Conservation (phyloP, 23 red algal species). For the Gracilaria caudata region DNA sequence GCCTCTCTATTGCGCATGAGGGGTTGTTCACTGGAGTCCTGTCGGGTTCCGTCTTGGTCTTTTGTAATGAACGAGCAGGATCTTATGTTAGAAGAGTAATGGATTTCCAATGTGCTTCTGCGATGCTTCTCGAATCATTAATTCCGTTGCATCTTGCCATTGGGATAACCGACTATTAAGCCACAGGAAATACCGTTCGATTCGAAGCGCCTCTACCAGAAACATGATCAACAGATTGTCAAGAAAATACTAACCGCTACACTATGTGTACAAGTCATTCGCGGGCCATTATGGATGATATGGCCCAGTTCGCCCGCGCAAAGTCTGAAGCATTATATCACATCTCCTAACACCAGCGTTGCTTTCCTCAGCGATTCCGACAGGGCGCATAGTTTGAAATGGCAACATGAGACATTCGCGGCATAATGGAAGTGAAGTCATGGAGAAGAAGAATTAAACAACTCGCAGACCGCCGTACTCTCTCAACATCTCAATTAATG, state of each 20-base stretch:
- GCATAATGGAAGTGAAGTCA: conserved; percentile 31
- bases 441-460: conserved; percentile 25
- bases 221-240: background rate
- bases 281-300: background rate
- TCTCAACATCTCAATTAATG: conserved; percentile 22
- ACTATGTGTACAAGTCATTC: background rate
- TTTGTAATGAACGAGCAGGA: too few relatives aligned
- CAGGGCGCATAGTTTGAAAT: too few relatives aligned
- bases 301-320: background rate
- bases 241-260: background rate
- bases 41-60: too few relatives aligned
- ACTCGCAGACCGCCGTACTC: conserved; percentile 8
- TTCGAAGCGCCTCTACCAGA: background rate
- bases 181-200: background rate
- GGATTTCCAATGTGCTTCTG: too few relatives aligned
- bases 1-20: too few relatives aligned
- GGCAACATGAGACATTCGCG: background rate
- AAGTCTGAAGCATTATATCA: background rate
- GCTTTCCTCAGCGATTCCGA: background rate
- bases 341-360: background rate
- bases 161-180: background rate
- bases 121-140: background rate
- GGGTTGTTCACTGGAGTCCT: too few relatives aligned
- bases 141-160: background rate
- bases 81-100: too few relatives aligned